Evolutionary conservation across 495 filamentous ascomycete species (phyloP).

Genomic region (Lasiosphaeris hirsuta): DNA sequence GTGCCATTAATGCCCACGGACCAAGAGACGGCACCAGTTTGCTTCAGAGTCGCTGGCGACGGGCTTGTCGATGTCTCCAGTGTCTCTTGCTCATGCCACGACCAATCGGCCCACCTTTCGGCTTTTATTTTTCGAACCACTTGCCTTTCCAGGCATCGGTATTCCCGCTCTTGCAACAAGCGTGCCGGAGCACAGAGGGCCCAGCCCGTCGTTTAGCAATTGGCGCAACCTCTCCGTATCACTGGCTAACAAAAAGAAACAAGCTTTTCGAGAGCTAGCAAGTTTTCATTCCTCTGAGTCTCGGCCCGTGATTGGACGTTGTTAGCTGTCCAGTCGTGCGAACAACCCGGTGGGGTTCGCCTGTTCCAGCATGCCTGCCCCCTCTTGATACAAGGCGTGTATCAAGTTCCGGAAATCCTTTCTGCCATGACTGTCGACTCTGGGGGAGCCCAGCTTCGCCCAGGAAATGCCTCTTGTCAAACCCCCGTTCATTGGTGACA

Average conservation of each 20-base stretch:
- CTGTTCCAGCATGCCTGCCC: constrained; percentile 8
- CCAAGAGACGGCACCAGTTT: constrained; percentile 1
- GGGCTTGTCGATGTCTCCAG: not conserved
- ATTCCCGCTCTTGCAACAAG: no score
- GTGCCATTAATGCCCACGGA: constrained; percentile 5
- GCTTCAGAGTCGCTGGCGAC: no score
- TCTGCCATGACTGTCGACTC: constrained; percentile 10
- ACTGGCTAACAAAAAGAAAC: no score
- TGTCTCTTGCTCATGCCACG: not conserved
- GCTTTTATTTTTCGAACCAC: no score
- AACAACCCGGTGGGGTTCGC: constrained; percentile 4
- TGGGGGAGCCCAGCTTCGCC: not conserved
- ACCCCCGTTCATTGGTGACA: constrained; percentile 1
- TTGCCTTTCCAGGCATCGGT: no score
- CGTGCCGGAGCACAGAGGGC: no score
- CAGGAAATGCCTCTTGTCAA: not conserved
- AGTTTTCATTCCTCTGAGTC: no score
- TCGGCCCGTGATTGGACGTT: not conserved
- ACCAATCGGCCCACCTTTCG: not conserved
- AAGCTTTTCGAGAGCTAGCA: no score
- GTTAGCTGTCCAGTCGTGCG: not conserved
- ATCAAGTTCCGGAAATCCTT: constrained; percentile 22
- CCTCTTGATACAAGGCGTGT: constrained; percentile 18
- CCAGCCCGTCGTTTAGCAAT: no score
- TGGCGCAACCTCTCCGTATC: no score